These are phyloP conservation scores for Chlorophyllum brunneum DNA, from an alignment of 768 basidiomycete genomes.

Conservation along the genomic window DNA sequence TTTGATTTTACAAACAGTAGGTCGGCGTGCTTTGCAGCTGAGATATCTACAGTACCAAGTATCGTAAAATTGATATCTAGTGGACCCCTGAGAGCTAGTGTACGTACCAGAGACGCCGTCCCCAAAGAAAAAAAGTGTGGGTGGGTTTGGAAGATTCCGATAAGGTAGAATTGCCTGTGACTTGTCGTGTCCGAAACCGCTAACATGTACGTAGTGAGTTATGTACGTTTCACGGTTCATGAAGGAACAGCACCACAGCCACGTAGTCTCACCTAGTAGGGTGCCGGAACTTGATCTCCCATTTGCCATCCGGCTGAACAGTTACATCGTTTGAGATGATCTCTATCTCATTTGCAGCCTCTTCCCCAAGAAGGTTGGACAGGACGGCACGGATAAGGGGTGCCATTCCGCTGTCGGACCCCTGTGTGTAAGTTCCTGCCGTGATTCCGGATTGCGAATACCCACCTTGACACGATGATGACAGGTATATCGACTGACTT, in stretches of 20 bases:
- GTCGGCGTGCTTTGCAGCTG: conserved; percentile 90
- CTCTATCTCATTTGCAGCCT: conserved; percentile 71
- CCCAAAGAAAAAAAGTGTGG: conserved; percentile 93
- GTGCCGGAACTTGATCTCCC: conserved; percentile 86
- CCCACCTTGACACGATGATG: conserved; percentile 87
- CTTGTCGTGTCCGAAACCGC: conserved; percentile 94
- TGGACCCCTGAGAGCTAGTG: not conserved
- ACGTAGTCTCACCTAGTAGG: conserved; percentile 64
- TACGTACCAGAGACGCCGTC: conserved; percentile 90
- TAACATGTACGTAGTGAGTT: conserved; percentile 22
- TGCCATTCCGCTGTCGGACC: conserved; percentile 72
- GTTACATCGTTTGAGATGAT: conserved; percentile 93
- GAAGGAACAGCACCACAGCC: not conserved
- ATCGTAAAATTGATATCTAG: too few species aligned
- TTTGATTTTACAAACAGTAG: conserved; percentile 92
- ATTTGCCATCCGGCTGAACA: conserved; percentile 58
- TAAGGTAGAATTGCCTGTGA: conserved; percentile 93
- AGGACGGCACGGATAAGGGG: conserved; percentile 91
- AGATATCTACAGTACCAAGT: conserved; percentile 77
- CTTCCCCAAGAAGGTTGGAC: conserved; percentile 72
- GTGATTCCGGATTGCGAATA: not conserved
- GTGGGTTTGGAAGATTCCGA: conserved; percentile 60
- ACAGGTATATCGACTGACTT: conserved; percentile 77
- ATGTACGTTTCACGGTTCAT: not conserved
- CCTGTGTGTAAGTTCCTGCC: not conserved